A percentile compares a stretch with the other conserved stretches of the same genome.
Conservation (phyloP, 2,329 filamentous ascomycete genomes). For the Knufia petricola region DNA sequence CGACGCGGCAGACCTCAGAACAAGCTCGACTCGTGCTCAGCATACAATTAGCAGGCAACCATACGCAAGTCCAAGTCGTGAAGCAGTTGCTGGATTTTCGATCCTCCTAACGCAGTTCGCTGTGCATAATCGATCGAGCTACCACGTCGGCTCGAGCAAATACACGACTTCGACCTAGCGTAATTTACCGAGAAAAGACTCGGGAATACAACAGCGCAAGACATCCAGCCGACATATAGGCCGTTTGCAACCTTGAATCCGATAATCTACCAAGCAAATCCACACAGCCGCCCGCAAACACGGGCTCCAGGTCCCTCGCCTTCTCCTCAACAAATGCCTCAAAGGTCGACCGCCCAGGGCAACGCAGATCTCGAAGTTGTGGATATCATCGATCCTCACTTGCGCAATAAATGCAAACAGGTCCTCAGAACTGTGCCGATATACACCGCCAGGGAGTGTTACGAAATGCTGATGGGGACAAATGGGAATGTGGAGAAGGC, state of each 20-base stretch:
- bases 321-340: background rate
- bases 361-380: background rate
- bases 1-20: too few species aligned
- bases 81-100: too few species aligned
- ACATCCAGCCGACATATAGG: background rate
- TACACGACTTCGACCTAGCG: too few species aligned
- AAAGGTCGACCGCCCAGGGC: background rate
- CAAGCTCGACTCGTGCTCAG: too few species aligned
- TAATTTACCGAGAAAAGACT: too few species aligned
- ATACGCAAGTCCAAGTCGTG: too few species aligned
- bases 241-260: background rate
- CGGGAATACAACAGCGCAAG: background rate
- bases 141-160: too few species aligned
- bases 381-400: background rate
- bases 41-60: too few species aligned
- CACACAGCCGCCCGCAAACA: background rate
- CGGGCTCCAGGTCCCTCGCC: background rate
- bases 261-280: background rate
- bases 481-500: background rate
- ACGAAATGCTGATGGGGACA: background rate
- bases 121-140: too few species aligned
- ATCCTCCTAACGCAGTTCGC: too few species aligned
- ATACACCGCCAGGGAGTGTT: background rate
- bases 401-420: background rate
- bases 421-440: background rate